phyloP scores from a whole-genome alignment of 139 green algal species.

The Microglena sp. region DNA sequence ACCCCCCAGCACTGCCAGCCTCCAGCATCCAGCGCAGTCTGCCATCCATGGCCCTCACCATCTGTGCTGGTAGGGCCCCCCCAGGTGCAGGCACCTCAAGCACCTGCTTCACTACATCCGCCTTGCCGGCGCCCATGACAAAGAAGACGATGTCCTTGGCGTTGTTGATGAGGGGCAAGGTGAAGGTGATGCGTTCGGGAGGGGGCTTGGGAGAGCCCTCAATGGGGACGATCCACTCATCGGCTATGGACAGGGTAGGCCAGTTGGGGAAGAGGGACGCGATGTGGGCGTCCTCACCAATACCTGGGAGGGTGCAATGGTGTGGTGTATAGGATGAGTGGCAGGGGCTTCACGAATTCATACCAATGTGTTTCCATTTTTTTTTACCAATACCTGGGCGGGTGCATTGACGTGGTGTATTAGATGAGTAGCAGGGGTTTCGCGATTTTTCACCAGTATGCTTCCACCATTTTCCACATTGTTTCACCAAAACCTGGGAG shows the following conservation, averaged over 20 bases:
- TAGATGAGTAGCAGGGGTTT: too few species aligned
- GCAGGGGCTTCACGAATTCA: too few species aligned
- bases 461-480: too few species aligned
- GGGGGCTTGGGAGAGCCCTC: constrained; percentile 67
- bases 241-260: constrained; percentile 24
- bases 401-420: too few species aligned
- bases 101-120: constrained; percentile 75
- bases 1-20: constrained; percentile 39
- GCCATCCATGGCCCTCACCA: constrained; percentile 56
- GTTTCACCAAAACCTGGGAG: too few species aligned
- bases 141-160: constrained; percentile 56
- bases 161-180: constrained; percentile 74
- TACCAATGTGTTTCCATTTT: too few species aligned
- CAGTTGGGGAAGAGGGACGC: constrained; percentile 95
- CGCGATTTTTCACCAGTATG: too few species aligned
- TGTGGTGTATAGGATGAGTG: too few species aligned
- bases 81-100: constrained; percentile 82
- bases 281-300: constrained; percentile 94
- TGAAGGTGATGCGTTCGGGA: constrained; percentile 90
- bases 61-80: constrained; percentile 76
- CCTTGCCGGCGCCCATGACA: constrained; percentile 62
- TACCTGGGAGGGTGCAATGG: too few species aligned
- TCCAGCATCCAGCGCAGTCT: constrained; percentile 49
- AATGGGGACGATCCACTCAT: constrained; percentile 80
- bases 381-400: too few species aligned